These are phyloP conservation scores for Musa itinerans DNA, from an alignment of 176 grass and related monocot genomes.

Conservation along the genomic window DNA sequence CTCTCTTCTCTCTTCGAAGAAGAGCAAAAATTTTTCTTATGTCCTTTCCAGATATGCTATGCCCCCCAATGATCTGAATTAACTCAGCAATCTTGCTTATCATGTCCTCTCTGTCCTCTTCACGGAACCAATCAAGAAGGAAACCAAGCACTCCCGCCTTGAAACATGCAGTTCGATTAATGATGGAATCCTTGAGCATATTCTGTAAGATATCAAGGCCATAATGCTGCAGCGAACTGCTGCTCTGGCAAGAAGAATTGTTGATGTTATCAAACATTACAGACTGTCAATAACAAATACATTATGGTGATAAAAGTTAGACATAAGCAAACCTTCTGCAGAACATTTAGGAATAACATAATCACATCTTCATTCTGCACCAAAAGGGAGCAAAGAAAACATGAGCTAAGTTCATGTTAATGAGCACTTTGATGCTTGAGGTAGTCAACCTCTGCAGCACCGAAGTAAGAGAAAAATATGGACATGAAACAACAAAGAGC, in stretches of 20 bases:
- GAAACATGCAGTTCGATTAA: slow-evolving; percentile 87
- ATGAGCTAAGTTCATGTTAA: slow-evolving; percentile 17
- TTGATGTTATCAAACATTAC: slow-evolving; percentile 27
- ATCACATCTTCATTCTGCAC: slow-evolving; percentile 96
- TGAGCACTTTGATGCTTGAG: not conserved
- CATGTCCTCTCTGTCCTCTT: slow-evolving; percentile 60
- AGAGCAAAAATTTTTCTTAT: slow-evolving; percentile 92
- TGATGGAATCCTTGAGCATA: slow-evolving; percentile 80
- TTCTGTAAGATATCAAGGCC: slow-evolving; percentile 72
- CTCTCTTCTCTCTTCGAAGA: slow-evolving; percentile 60
- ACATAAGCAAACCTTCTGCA: slow-evolving; percentile 59
- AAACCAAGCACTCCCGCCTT: slow-evolving; percentile 78
- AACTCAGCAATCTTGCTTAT: slow-evolving; percentile 63
- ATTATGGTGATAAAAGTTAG: slow-evolving; percentile 1
- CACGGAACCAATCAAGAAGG: slow-evolving; percentile 96
- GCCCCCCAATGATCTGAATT: slow-evolving; percentile 95
- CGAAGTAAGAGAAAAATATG: not conserved
- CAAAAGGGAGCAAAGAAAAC: slow-evolving; percentile 21
- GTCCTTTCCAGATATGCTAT: slow-evolving; percentile 94
- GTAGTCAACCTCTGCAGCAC: not conserved
- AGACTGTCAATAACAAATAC: slow-evolving; percentile 2
- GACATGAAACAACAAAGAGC: not conserved
- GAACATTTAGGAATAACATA: slow-evolving; percentile 65
- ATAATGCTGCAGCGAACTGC: slow-evolving; percentile 70
- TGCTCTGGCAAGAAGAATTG: slow-evolving; percentile 74